Conservation (phyloP, 176 grass and related monocot genomes). For the Triticum turgidum region DNA sequence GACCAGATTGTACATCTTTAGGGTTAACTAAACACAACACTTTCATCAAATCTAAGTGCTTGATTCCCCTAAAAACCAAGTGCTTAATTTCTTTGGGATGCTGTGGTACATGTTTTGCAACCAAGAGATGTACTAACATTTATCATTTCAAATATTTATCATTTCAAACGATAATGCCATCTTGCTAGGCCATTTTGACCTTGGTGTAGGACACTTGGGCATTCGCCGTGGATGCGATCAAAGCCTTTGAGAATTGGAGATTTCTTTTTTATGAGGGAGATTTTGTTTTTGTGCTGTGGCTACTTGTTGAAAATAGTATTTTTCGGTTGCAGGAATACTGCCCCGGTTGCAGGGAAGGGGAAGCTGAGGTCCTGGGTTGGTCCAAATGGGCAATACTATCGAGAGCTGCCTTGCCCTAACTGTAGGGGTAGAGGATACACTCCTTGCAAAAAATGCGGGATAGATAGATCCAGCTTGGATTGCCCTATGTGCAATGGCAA, state of each 20-base stretch:
- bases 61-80: background rate
- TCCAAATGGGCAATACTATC: conserved; percentile 93
- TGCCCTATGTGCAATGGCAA: conserved; percentile 84
- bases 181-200: background rate
- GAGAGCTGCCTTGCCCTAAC: conserved; percentile 81
- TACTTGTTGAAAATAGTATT: background rate
- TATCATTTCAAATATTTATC: background rate
- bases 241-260: background rate
- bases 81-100: background rate
- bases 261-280: background rate
- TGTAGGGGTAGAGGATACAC: conserved; percentile 90
- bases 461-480: conserved; percentile 76
- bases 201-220: background rate
- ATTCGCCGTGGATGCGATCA: background rate
- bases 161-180: background rate
- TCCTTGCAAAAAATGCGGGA: conserved; percentile 71
- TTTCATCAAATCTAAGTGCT: background rate
- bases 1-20: background rate
- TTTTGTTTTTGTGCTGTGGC: background rate
- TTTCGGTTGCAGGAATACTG: conserved; percentile 49
- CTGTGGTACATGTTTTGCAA: background rate
- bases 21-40: background rate
- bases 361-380: conserved; percentile 85
- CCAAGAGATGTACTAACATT: background rate
- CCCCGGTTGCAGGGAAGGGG: conserved; percentile 42